These are phyloP conservation scores for Cladophialophora yegresii DNA, from an alignment of 2,329 filamentous ascomycete species.

Conservation along the genomic window DNA sequence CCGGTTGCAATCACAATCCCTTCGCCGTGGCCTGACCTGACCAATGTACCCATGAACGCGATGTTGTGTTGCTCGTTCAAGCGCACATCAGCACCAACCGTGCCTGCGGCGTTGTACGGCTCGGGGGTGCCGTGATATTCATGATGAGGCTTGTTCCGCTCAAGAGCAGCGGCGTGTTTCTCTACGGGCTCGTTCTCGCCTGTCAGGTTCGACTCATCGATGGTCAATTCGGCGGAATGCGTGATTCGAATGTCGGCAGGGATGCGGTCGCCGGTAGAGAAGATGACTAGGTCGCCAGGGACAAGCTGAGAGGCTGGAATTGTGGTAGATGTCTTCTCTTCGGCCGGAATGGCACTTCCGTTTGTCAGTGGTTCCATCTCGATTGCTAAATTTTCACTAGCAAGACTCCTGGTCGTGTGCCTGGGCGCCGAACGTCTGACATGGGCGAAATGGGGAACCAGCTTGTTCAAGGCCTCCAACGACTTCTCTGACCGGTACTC, in stretches of 20 bases:
- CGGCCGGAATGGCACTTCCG: slow-evolving; percentile 62
- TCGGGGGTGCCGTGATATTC: slow-evolving; percentile 55
- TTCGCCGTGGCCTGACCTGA: slow-evolving; percentile 91
- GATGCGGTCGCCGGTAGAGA: slow-evolving; percentile 93
- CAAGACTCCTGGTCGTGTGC: slow-evolving; percentile 16
- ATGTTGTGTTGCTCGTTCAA: slow-evolving; percentile 82
- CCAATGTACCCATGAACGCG: slow-evolving; percentile 95
- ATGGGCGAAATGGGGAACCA: slow-evolving; percentile 94
- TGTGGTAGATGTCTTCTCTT: slow-evolving; percentile 71
- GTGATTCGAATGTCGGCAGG: slow-evolving; percentile 95
- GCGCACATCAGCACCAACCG: slow-evolving; percentile 65
- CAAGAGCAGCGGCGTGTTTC: slow-evolving; percentile 68
- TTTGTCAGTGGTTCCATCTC: slow-evolving; percentile 55
- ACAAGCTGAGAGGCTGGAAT: slow-evolving; percentile 86
- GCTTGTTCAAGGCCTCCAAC: slow-evolving; percentile 86
- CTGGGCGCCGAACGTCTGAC: slow-evolving; percentile 64
- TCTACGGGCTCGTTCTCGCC: slow-evolving; percentile 93
- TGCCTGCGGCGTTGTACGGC: slow-evolving; percentile 60
- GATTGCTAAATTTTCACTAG: slow-evolving; percentile 44
- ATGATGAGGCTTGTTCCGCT: slow-evolving; percentile 38
- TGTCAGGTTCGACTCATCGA: slow-evolving; percentile 95
- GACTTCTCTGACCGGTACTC: slow-evolving; percentile 98
- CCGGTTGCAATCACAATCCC: slow-evolving; percentile 97
- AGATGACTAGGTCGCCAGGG: slow-evolving; percentile 87
- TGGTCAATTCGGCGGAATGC: slow-evolving; percentile 81